Conservation (phyloP, 768 basidiomycete species). For the Pholiota conissans region DNA sequence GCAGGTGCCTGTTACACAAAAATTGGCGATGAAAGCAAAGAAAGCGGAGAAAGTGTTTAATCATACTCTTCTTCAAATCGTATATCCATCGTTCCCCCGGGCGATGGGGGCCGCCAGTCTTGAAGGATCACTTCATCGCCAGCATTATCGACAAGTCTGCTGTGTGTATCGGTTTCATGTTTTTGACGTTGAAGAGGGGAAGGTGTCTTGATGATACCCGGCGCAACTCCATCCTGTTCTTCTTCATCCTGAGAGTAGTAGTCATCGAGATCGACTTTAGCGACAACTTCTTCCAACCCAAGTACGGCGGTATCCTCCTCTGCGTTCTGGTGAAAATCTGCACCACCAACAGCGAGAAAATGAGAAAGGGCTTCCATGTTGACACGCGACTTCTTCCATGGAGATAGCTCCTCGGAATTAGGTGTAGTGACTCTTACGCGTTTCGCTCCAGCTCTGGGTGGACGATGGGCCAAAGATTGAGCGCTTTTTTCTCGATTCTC, state of each 20-base stretch:
- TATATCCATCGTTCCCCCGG: conserved; percentile 21
- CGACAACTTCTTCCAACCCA: conserved; percentile 13
- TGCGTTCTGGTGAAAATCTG: not conserved
- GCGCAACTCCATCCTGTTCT: not conserved
- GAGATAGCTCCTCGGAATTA: conserved; percentile 6
- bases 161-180: not conserved
- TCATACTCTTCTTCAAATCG: conserved; percentile 42
- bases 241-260: not conserved
- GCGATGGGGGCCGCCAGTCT: conserved; percentile 44
- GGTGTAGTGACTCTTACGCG: conserved; percentile 7
- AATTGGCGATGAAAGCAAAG: not conserved
- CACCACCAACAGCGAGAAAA: conserved; percentile 42
- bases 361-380: conserved; percentile 57
- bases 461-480: conserved; percentile 6
- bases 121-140: conserved; percentile 34
- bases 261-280: conserved; percentile 8
- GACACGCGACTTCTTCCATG: conserved; percentile 37
- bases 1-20: conserved; percentile 12
- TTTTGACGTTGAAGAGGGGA: not conserved
- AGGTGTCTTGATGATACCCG: not conserved
- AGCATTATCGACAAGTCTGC: not conserved
- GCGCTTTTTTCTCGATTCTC: conserved; percentile 18
- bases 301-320: conserved; percentile 15
- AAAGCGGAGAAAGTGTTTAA: conserved; percentile 23
- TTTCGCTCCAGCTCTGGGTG: conserved; percentile 10